Evolutionary conservation across 805 yeast genomes (phyloP).

Genomic region (Hanseniaspora valbyensis): DNA sequence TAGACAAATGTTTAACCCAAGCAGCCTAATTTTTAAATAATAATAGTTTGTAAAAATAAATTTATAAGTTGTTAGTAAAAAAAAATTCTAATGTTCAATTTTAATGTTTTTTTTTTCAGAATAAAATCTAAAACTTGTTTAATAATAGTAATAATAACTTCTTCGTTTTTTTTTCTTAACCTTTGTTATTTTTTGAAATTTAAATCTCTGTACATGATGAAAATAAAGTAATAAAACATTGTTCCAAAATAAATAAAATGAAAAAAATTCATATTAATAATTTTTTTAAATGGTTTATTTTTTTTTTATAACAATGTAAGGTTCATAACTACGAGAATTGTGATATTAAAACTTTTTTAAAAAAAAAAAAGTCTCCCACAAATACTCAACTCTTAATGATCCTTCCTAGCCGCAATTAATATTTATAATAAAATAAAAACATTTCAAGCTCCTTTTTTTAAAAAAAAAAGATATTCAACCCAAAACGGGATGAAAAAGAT

Average conservation of each 20-base stretch:
- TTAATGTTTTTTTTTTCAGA: conserved; percentile 1
- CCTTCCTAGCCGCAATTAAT: conserved; percentile 36
- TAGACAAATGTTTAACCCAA: conserved; percentile 92
- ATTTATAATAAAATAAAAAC: too few species aligned
- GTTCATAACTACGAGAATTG: conserved; percentile 76
- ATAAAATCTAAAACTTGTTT: conserved; percentile 15
- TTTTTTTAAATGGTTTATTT: neutral
- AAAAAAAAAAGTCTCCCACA: conserved; percentile 20
- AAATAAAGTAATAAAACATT: conserved; percentile 2
- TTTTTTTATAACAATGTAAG: conserved; percentile 43
- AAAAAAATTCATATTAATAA: neutral
- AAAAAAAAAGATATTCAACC: conserved; percentile 30
- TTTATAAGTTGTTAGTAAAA: conserved; percentile 18
- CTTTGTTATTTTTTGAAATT: neutral
- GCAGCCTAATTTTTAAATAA: conserved; percentile 57
- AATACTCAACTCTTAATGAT: conserved; percentile 70
- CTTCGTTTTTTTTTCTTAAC: neutral
- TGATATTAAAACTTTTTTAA: neutral
- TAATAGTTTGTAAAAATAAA: conserved; percentile 28
- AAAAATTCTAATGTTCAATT: conserved; percentile 15
- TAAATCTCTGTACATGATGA: neutral
- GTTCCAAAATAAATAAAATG: neutral
- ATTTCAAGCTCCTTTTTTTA: conserved; percentile 20
- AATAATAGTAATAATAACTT: conserved; percentile 16
- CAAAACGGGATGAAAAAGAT: conserved; percentile 32